These are phyloP conservation scores for Epichloe sibirici DNA, from an alignment of 2,329 filamentous ascomycete species.

Conservation along the genomic window DNA sequence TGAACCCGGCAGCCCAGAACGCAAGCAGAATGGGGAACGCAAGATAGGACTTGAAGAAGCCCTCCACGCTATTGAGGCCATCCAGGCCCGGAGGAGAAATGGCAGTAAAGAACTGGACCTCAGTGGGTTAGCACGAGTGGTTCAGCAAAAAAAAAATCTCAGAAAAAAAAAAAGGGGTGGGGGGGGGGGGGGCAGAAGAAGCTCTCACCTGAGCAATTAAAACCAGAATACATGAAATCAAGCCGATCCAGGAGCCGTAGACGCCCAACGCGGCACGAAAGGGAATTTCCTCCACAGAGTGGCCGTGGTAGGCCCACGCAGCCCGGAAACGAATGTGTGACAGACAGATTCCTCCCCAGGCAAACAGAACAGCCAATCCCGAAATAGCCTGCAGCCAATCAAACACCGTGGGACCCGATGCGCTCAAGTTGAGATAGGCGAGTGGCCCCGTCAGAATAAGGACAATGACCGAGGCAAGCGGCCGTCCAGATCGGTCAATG, in stretches of 20 bases:
- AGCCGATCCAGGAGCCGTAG: constrained; percentile 48
- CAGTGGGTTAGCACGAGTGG: background rate
- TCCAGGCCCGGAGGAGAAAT: constrained; percentile 24
- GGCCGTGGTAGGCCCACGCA: constrained; percentile 47
- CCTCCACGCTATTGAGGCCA: constrained; percentile 27
- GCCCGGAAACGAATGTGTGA: constrained; percentile 55
- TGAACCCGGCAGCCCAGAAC: constrained; percentile 44
- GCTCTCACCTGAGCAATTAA: constrained; percentile 35
- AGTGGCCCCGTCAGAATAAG: constrained; percentile 35
- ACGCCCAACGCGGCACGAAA: constrained; percentile 49
- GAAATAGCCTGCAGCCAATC: constrained; percentile 54
- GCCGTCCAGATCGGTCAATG: constrained; percentile 40
- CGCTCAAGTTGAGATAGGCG: constrained; percentile 32
- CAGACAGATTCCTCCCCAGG: constrained; percentile 53
- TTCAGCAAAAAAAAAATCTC: constrained; percentile 4
- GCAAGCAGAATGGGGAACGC: constrained; percentile 38
- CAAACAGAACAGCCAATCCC: constrained; percentile 50
- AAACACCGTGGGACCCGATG: constrained; percentile 40
- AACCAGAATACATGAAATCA: constrained; percentile 41
- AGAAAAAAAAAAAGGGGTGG: background rate
- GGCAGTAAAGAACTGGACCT: constrained; percentile 33
- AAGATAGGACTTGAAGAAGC: constrained; percentile 43
- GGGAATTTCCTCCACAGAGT: constrained; percentile 50
- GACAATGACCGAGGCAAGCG: constrained; percentile 32
- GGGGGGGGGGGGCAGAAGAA: background rate